Percentiles rank a stretch among this genome's conserved stretches.
Conservation (phyloP, 169 alveolate species). For the Plasmodium vivax region DNA sequence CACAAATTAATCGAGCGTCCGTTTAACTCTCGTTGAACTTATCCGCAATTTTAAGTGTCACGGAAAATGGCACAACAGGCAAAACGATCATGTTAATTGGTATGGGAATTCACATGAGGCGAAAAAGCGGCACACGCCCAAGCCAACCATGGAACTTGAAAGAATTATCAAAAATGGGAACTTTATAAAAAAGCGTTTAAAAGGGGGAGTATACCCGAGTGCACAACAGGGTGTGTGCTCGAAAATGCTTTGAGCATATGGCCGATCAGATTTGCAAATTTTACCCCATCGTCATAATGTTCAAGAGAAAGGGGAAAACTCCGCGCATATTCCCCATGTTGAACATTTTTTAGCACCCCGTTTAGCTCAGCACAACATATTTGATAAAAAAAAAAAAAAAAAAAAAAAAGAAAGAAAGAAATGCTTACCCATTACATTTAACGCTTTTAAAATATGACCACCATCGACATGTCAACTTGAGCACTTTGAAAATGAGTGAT, state of each 20-base stretch:
- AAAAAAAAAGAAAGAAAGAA: background rate
- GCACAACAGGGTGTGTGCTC: background rate
- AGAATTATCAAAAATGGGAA: background rate
- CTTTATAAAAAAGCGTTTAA: background rate
- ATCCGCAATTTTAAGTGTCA: background rate
- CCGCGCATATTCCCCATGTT: background rate
- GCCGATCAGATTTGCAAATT: background rate
- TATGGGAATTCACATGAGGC: background rate
- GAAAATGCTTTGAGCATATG: background rate
- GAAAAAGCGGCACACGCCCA: background rate
- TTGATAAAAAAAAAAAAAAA: background rate
- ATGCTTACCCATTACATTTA: background rate
- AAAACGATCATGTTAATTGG: background rate
- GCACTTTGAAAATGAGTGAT: background rate
- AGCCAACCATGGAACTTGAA: background rate
- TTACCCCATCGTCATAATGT: background rate
- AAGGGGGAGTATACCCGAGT: background rate
- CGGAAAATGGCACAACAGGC: too few species aligned
- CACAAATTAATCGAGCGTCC: background rate
- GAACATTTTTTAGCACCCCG: background rate
- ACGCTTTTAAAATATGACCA: background rate
- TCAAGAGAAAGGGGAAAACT: background rate
- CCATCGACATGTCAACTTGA: background rate
- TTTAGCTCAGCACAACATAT: background rate
- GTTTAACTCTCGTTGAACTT: background rate